Conservation (phyloP, 2,329 filamentous ascomycete genomes). For the Paramyrothecium roridum region DNA sequence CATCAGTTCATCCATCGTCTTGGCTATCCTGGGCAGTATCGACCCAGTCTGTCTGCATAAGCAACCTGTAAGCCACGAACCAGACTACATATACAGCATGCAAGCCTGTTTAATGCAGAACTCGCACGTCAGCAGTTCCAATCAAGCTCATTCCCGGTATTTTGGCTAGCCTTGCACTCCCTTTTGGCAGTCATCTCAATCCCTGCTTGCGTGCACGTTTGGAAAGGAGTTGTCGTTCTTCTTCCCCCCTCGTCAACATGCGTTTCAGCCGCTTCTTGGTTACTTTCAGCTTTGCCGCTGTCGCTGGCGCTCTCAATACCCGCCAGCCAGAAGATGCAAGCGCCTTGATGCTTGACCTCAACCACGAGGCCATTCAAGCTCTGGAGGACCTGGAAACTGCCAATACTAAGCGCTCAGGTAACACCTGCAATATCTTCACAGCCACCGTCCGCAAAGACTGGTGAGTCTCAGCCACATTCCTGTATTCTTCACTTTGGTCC, state of each 20-base stretch:
- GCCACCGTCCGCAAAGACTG: slow-evolving; percentile 6
- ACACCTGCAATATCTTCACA: slow-evolving; percentile 3
- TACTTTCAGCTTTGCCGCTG: neutral
- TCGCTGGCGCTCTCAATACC: neutral
- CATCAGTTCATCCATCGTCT: neutral
- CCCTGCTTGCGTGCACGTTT: neutral
- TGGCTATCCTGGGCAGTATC: neutral
- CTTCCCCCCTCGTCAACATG: neutral
- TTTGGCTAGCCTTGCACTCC: neutral
- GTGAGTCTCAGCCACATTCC: slow-evolving; percentile 1
- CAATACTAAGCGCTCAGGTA: neutral
- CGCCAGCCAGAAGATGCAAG: slow-evolving; percentile 3
- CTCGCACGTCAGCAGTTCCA: neutral
- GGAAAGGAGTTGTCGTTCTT: neutral
- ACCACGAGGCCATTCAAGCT: slow-evolving; percentile 2
- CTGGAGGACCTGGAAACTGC: neutral
- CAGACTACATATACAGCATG: neutral
- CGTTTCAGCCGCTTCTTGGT: slow-evolving; percentile 1
- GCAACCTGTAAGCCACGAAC: neutral
- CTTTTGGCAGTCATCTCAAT: neutral
- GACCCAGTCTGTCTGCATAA: neutral
- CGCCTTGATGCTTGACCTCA: slow-evolving; percentile 3
- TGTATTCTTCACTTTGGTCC: neutral
- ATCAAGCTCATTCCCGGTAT: neutral
- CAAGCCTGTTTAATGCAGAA: neutral